Base-by-base conservation (phyloP, 2,329 filamentous ascomycete species). In the Trichoderma cornu-damae region DNA sequence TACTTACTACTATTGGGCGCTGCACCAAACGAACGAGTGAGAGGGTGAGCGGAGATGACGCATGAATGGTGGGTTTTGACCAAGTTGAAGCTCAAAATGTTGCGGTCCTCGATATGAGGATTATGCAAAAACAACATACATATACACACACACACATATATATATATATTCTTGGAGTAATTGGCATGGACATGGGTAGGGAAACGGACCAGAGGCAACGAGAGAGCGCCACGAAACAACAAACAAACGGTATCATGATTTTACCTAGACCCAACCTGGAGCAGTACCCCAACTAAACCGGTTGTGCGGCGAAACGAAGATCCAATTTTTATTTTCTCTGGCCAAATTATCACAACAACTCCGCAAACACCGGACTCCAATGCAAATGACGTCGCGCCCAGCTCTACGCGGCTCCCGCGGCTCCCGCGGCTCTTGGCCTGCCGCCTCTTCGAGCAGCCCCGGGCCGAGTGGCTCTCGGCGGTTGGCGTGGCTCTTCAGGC, bases 391-490 rank as follows among this genome's bases (percentile, higher is more conserved):
- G 22, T 43, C n/a, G 18, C 3, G 24, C 12, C 11, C 1, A 9
- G 8, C 4, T 49, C 30, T 44, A 42, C 4, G 4, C 11, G 20
- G 32, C 44, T 51, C 7, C 37, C 3, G 32, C 30, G 12, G 66
- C 56, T 32, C 64, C 37, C 3, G 32, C 30, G 12, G 66, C 56
- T 32, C 64, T 65, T 14, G 66, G 61, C 26, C 66, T 65, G 0
- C 66, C 68, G 30, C 69, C 69, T 42, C 69, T 65, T 46, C 68
- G 61, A 40, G 66, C 44, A 42, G 58, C 58, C 28, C 65, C 62
- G 9, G 67, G 59, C 6, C 67, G 64, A 20, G 58, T 69, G 11
- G 68, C 60, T 57, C 64, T 67, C n/a, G 63, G 60, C n/a, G 64
- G 60, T 60, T 61, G 50, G 6, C 57, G 35, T 43, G 16, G 24